phyloP scores from a whole-genome alignment of 441 rosid genomes.

The Sinapis alba region DNA sequence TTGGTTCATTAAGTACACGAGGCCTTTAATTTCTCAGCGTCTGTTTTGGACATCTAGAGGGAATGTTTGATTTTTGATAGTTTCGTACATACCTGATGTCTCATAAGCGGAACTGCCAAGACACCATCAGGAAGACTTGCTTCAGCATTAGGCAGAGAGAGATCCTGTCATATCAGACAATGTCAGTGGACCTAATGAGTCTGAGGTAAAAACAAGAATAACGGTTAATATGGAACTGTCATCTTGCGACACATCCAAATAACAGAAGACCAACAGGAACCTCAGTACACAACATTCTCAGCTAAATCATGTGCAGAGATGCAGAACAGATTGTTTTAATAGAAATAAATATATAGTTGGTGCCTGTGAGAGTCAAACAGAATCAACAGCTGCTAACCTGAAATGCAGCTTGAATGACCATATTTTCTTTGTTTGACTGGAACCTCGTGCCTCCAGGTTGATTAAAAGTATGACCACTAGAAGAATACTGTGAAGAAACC shows the following conservation, averaged over 20 bases:
- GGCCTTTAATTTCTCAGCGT: background rate
- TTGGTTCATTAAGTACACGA: background rate
- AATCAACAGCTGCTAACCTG: slow-evolving; percentile 57
- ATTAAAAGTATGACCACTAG: slow-evolving; percentile 37
- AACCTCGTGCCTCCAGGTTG: slow-evolving; percentile 47
- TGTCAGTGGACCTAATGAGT: slow-evolving; percentile 16
- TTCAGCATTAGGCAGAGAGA: slow-evolving; percentile 80
- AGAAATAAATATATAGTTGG: slow-evolving; percentile 24
- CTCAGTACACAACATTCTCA: background rate
- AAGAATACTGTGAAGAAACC: slow-evolving; percentile 36
- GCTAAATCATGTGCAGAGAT: slow-evolving; percentile 10
- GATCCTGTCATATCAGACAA: slow-evolving; percentile 61
- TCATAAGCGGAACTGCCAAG: slow-evolving; percentile 81
- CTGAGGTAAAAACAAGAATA: background rate
- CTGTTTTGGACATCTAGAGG: background rate
- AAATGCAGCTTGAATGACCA: slow-evolving; percentile 68
- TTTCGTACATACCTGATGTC: slow-evolving; percentile 79
- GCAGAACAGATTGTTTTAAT: background rate
- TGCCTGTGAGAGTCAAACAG: background rate
- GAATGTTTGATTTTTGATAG: slow-evolving; percentile 5
- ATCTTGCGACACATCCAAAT: slow-evolving; percentile 3
- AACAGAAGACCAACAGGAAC: slow-evolving; percentile 4
- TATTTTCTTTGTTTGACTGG: slow-evolving; percentile 57
- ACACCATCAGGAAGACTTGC: slow-evolving; percentile 79
- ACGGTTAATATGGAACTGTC: background rate